Evolutionary conservation across 129 eudicot genomes (phyloP).

Genomic region (Helianthus tuberosus): DNA sequence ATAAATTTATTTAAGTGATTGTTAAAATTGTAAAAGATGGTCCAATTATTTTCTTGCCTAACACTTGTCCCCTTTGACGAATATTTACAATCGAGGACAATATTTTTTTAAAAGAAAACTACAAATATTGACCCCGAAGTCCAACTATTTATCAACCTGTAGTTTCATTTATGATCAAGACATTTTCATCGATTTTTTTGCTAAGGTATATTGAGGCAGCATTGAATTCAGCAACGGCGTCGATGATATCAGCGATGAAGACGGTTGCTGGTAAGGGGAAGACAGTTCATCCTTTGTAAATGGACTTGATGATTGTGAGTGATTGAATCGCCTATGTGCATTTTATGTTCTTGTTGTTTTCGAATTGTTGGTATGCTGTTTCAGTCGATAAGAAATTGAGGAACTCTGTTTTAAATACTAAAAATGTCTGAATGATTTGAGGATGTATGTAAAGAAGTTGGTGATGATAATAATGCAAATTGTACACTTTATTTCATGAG

Average conservation of each 20-base stretch:
- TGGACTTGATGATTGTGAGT: slow-evolving; percentile 14
- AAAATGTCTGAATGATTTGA: no score
- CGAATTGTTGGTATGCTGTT: neutral
- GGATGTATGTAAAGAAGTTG: neutral
- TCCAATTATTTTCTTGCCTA: neutral
- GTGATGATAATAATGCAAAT: slow-evolving; percentile 11
- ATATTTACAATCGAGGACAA: neutral
- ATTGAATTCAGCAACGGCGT: slow-evolving; percentile 66
- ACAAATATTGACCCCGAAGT: neutral
- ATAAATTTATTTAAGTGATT: neutral
- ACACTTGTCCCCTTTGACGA: neutral
- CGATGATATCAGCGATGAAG: slow-evolving; percentile 86
- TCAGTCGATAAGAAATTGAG: neutral
- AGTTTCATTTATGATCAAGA: slow-evolving; percentile 7
- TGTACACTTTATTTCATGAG: slow-evolving; percentile 2
- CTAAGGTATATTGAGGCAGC: slow-evolving; percentile 52
- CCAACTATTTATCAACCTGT: neutral
- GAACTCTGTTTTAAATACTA: neutral
- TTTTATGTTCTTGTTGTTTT: slow-evolving; percentile 1
- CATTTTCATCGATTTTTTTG: neutral
- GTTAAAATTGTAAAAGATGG: neutral
- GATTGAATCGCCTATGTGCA: slow-evolving; percentile 1
- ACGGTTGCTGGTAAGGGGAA: slow-evolving; percentile 50
- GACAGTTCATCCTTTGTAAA: slow-evolving; percentile 78
- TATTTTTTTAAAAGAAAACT: neutral